Conservation (phyloP, 2,329 filamentous ascomycete species). For the Fusarium sp. region DNA sequence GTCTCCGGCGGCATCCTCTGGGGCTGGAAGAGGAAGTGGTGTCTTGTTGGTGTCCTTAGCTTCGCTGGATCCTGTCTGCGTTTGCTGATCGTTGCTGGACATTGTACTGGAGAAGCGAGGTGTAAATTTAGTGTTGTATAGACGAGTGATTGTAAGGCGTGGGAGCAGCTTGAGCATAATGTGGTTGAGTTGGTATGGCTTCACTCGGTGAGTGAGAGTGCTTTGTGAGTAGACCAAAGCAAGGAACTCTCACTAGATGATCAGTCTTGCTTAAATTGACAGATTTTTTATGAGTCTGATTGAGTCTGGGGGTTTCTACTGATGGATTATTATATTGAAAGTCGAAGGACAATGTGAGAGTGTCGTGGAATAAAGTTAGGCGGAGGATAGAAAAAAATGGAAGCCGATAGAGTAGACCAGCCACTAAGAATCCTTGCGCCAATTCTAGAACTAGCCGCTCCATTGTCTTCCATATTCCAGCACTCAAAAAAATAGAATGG, state of each 20-base stretch:
- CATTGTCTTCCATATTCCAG: not conserved
- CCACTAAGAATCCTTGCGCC: slow-evolving; percentile 25
- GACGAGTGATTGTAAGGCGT: slow-evolving; percentile 15
- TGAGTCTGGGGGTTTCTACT: not conserved
- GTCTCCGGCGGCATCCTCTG: slow-evolving; percentile 20
- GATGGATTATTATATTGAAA: not conserved
- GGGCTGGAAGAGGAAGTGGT: slow-evolving; percentile 38
- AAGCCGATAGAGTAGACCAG: slow-evolving; percentile 3
- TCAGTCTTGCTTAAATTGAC: not conserved
- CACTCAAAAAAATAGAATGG: not conserved
- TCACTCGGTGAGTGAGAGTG: slow-evolving; percentile 5
- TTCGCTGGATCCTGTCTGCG: not conserved
- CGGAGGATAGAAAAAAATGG: slow-evolving; percentile 23
- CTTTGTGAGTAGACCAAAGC: not conserved
- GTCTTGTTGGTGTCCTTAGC: slow-evolving; percentile 9
- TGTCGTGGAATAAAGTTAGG: not conserved
- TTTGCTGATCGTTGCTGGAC: slow-evolving; percentile 4
- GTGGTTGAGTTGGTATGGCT: not conserved
- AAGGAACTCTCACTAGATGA: not conserved
- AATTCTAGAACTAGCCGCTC: slow-evolving; percentile 13
- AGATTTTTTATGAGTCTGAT: not conserved
- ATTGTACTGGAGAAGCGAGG: slow-evolving; percentile 16
- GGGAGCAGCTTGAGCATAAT: slow-evolving; percentile 28
- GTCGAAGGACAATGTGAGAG: not conserved
- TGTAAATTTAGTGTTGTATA: not conserved